phyloP scores from a whole-genome alignment of 169 alveolate species.

The Amoebophrya sp. region DNA sequence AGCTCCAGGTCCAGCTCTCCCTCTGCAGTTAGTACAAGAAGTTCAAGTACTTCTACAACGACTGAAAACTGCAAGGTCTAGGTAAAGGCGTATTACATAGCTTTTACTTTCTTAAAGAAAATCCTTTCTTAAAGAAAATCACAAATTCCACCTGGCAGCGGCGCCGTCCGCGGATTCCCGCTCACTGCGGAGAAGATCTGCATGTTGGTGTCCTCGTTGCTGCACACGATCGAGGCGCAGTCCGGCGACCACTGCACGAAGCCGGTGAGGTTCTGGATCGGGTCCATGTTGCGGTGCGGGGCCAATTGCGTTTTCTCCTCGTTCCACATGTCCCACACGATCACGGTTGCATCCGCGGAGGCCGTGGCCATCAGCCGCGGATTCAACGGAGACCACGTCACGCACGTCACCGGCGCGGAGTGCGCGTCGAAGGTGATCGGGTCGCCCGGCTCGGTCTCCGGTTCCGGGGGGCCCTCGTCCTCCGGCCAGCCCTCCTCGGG shows the following conservation, averaged over 20 bases:
- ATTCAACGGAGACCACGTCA: background rate
- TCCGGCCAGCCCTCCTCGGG: too few species aligned
- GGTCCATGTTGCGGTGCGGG: slow-evolving; percentile 15
- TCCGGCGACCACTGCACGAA: slow-evolving; percentile 39
- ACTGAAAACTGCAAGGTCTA: too few species aligned
- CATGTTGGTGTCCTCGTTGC: slow-evolving; percentile 31
- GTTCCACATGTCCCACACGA: slow-evolving; percentile 16
- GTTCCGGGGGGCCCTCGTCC: too few species aligned
- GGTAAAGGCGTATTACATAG: too few species aligned
- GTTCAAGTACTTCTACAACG: too few species aligned
- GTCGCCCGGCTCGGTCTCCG: slow-evolving; percentile 20
- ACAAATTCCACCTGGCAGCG: slow-evolving; percentile 5
- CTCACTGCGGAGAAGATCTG: slow-evolving; percentile 34
- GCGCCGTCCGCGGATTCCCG: slow-evolving; percentile 36
- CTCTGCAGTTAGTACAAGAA: too few species aligned
- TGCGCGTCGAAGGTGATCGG: slow-evolving; percentile 2
- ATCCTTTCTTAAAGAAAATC: too few species aligned
- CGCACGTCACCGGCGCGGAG: background rate
- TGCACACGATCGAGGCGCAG: slow-evolving; percentile 13
- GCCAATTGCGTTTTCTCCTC: background rate
- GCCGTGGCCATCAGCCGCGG: slow-evolving; percentile 5
- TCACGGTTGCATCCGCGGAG: background rate
- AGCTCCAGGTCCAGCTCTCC: too few species aligned
- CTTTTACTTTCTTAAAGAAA: too few species aligned
- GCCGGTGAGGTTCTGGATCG: slow-evolving; percentile 30